Evolutionary conservation across 352 stramenopile genomes (phyloP), one percentile per base, ranked within the genome.

Genomic region (Phytophthora sp.): DNA sequence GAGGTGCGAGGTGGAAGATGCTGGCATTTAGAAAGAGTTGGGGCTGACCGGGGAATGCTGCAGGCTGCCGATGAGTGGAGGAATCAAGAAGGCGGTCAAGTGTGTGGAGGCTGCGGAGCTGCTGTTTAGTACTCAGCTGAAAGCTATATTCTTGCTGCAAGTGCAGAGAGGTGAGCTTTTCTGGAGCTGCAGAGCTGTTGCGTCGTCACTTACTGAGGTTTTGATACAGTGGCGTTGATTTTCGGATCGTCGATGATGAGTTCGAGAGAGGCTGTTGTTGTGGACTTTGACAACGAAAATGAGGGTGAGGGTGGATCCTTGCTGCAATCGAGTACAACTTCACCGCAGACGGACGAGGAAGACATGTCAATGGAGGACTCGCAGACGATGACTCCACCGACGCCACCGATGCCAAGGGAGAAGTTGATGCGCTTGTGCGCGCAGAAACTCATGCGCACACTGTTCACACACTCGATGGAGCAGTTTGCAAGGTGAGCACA

Each of bases 371-470:
- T 69, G 13, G 52, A 70, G 5, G 44, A 65, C 35, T 61, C 31
- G 2, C 17, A 54, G 28, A 48, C 20, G 18, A 6, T 41, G 15
- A 45, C 20, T 6, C 30, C 26, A 6, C 20, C 45, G 31, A 59
- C 57, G 5, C 52, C 46, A 17, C 30, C 34, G 4, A 62, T 68
- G 50, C 15, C 59, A 5, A 77, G 56, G 48, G 64, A 77, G 31
- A 80, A 78, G 48, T 17, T 82, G 23, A 39, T 65, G 23, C 68
- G 54, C 0, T 55, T 92, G 21, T 90, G 80, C n/a, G 58, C 70
- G 4, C 80, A 92, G 55, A 92, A 92, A 50, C 68, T 88, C 49
- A 72, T 92, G 24, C 80, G 80, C 43, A 56, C 55, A 28, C 45
- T 92, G 5, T 72, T 88, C 11, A 56, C 62, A 3, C 62, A 74